phyloP scores from a whole-genome alignment of 345 rosid genomes.

The Heritiera littoralis region DNA sequence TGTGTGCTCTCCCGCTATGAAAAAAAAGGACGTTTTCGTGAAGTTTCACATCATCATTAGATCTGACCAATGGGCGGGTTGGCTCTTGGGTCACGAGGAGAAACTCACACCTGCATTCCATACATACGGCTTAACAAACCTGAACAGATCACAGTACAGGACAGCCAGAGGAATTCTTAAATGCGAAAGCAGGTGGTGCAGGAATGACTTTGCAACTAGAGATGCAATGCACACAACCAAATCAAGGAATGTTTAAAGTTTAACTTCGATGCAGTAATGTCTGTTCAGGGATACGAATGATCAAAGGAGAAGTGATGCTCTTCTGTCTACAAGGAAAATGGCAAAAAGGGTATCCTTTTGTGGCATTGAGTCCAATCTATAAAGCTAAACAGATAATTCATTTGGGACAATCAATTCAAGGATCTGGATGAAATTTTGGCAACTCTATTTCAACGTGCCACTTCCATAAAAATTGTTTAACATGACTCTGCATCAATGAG shows the following conservation, averaged over 20 bases:
- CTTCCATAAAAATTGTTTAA: background rate
- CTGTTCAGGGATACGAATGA: background rate
- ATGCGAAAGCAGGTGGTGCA: too few relatives aligned
- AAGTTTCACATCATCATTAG: too few relatives aligned
- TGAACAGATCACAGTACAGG: too few relatives aligned
- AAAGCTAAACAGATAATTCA: background rate
- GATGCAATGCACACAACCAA: background rate
- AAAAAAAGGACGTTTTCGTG: background rate
- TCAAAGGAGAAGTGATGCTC: background rate
- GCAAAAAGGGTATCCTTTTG: background rate
- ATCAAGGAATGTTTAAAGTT: background rate
- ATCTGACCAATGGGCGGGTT: too few relatives aligned
- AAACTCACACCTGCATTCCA: too few relatives aligned
- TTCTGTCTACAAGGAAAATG: background rate
- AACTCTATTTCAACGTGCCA: background rate
- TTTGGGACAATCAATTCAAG: background rate
- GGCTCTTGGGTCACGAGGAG: too few relatives aligned
- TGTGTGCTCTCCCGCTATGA: background rate
- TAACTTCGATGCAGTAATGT: too few relatives aligned
- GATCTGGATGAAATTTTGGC: background rate
- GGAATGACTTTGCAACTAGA: background rate
- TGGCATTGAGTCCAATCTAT: background rate
- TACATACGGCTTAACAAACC: too few relatives aligned
- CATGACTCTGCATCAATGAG: background rate
- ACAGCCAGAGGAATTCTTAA: background rate